phyloP scores from a whole-genome alignment of 768 basidiomycete species.

The Scleroderma bovista region DNA sequence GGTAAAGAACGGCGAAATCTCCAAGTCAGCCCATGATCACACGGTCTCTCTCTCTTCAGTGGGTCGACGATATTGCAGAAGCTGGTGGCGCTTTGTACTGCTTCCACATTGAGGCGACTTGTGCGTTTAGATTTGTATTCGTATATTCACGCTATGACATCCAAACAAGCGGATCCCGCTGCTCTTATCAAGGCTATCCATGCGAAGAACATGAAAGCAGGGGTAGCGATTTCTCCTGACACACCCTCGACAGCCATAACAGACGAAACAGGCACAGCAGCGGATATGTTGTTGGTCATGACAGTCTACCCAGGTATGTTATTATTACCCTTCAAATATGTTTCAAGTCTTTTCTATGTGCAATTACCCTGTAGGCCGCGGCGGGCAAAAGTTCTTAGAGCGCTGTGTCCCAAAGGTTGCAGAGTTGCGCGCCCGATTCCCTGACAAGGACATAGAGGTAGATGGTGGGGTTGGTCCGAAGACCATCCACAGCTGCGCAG shows the following conservation, averaged over 20 bases:
- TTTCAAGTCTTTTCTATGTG: neutral
- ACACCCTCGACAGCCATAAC: slow-evolving; percentile 87
- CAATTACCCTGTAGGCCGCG: slow-evolving; percentile 51
- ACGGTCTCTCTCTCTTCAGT: slow-evolving; percentile 42
- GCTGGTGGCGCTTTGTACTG: slow-evolving; percentile 95
- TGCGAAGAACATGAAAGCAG: slow-evolving; percentile 83
- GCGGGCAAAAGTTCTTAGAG: slow-evolving; percentile 95
- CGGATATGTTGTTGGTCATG: slow-evolving; percentile 97
- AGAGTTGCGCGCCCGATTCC: slow-evolving; percentile 86
- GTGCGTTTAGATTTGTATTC: slow-evolving; percentile 38
- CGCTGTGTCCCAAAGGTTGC: slow-evolving; percentile 90
- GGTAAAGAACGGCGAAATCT: slow-evolving; percentile 34
- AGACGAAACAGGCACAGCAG: slow-evolving; percentile 73
- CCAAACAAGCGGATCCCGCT: slow-evolving; percentile 55
- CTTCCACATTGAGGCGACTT: slow-evolving; percentile 93
- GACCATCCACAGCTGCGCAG: slow-evolving; percentile 81
- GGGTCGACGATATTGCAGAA: slow-evolving; percentile 93
- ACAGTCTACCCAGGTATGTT: slow-evolving; percentile 84
- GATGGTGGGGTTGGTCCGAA: slow-evolving; percentile 96
- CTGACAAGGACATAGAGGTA: slow-evolving; percentile 94
- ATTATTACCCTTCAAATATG: neutral
- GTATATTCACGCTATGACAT: slow-evolving; percentile 9
- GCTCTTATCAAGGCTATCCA: slow-evolving; percentile 80
- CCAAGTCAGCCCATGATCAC: neutral
- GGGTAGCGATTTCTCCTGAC: slow-evolving; percentile 94